Percentiles rank a stretch among this genome's conserved stretches.
phyloP scores from a whole-genome alignment of 305 asterid species.

The Solanum hybrid region DNA sequence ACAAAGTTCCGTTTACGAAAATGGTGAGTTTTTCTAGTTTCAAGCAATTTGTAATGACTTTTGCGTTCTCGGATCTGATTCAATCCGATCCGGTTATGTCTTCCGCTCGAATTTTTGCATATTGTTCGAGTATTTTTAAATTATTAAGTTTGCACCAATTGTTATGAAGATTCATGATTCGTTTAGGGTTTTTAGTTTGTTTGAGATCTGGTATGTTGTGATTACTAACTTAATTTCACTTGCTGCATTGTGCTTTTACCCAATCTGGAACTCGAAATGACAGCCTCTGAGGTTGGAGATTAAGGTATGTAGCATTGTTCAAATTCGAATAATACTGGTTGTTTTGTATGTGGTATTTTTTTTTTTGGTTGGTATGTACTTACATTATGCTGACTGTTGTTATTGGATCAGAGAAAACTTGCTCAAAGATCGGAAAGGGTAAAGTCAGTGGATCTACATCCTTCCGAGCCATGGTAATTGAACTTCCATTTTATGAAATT shows the following conservation, averaged over 20 bases:
- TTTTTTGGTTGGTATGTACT: background rate
- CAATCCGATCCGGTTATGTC: background rate
- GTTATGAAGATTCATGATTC: background rate
- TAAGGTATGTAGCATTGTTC: constrained; percentile 37
- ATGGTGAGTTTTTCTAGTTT: background rate
- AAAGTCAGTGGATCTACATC: constrained; percentile 73
- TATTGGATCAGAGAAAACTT: constrained; percentile 50
- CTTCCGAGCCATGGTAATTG: constrained; percentile 73
- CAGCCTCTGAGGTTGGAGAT: constrained; percentile 75
- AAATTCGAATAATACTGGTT: background rate
- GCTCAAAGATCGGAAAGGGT: constrained; percentile 80
- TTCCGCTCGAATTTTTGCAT: background rate
- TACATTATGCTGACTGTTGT: constrained; percentile 19
- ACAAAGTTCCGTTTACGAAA: background rate
- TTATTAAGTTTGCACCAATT: background rate
- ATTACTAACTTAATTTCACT: constrained; percentile 3
- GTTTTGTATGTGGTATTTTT: background rate
- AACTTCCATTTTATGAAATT: background rate
- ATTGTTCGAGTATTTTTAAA: background rate
- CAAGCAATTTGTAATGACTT: background rate
- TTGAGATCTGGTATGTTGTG: constrained; percentile 1
- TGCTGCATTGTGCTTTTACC: background rate
- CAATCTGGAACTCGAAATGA: constrained; percentile 9
- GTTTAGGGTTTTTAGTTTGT: background rate
- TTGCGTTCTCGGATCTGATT: background rate